A percentile compares a stretch with the other conserved stretches of the same genome.
Evolutionary conservation across 352 stramenopile genomes (phyloP).

Genomic region (Hyphochytrium catenoides): DNA sequence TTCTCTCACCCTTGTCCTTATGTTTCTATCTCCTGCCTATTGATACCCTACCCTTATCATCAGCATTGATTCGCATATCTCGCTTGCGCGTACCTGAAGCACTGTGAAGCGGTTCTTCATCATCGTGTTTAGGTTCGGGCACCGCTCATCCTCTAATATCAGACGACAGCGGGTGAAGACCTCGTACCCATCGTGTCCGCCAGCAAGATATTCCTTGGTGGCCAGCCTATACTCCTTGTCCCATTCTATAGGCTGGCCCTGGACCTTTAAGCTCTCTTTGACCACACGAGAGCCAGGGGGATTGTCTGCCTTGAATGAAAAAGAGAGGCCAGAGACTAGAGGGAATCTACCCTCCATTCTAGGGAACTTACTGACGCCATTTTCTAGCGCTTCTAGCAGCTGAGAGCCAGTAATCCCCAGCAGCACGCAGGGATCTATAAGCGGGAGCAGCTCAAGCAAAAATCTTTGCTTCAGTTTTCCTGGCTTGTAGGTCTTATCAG

Average conservation of each 20-base stretch:
- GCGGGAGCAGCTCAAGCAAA: constrained; percentile 17
- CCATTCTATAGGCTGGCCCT: constrained; percentile 6
- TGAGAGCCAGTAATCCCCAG: constrained; percentile 14
- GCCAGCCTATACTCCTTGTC: constrained; percentile 7
- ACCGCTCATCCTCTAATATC: constrained; percentile 14
- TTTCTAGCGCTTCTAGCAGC: constrained; percentile 18
- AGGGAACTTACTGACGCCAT: constrained; percentile 19
- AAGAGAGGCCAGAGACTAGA: constrained; percentile 17
- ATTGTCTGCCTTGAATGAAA: constrained; percentile 15
- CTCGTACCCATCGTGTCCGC: constrained; percentile 23
- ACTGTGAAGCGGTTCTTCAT: constrained; percentile 13
- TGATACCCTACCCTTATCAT: too few species aligned
- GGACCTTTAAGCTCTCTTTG: constrained; percentile 3
- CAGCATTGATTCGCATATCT: too few species aligned
- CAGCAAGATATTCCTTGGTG: constrained; percentile 15
- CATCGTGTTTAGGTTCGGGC: constrained; percentile 14
- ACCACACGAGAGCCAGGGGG: constrained; percentile 8
- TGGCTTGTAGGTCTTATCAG: constrained; percentile 13
- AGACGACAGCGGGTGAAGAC: constrained; percentile 10
- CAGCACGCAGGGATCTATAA: constrained; percentile 14
- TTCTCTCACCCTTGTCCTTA: too few species aligned
- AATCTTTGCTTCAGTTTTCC: constrained; percentile 15
- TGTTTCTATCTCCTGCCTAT: too few species aligned
- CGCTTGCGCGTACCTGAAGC: too few species aligned
- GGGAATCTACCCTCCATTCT: constrained; percentile 19